Base-by-base conservation (phyloP, 768 basidiomycete species). In the Galerina sulciceps region DNA sequence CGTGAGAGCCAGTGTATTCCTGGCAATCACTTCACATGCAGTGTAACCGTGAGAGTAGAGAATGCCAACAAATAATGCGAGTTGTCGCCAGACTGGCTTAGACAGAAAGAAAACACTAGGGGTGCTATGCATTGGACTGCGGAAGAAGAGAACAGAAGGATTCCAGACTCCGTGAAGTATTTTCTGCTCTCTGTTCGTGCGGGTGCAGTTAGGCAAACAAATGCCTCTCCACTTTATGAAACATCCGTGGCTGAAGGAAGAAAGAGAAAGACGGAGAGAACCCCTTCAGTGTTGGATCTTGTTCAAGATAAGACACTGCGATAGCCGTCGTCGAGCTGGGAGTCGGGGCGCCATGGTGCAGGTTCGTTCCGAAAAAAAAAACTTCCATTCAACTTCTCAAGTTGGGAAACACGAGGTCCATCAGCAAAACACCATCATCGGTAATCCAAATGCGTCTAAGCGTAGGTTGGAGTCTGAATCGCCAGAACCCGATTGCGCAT, bases 201-300 rank as follows among this genome's bases (percentile, higher is more conserved):
- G 42, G n/a, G 17, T 38, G 41, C 34, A 38, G 10, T n/a, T 31
- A 18, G 43, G 35, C 46, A 38, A 52, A 57, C 42, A 43, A 41
- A 31, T 53, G 44, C 20, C 23, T 45, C 20, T 36, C 46, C 58
- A 45, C 4, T 22, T 46, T 36, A 44, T 35, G 20, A 41, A 48
- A 23, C 44, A 22, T 59, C 52, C 58, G 52, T 53, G 44, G 35
- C 53, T 45, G 58, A 53, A 45, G 52, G 36, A 59, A 38, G 40
- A 50, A 53, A 40, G 20, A 35, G 40, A 4, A 54, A 18, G 47
- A 26, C 44, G 20, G 34, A 26, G 55, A 48, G 37, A 38, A 22
- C 34, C n/a, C 14, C 11, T 38, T 31, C 5, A 47, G 45, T n/a
- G 23, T 31, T 10, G 10, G 45, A 31, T 37, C 14, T 31, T 51